Evolutionary conservation across 2,329 filamentous ascomycete species (phyloP).

Genomic region (Neonectria magnoliae): DNA sequence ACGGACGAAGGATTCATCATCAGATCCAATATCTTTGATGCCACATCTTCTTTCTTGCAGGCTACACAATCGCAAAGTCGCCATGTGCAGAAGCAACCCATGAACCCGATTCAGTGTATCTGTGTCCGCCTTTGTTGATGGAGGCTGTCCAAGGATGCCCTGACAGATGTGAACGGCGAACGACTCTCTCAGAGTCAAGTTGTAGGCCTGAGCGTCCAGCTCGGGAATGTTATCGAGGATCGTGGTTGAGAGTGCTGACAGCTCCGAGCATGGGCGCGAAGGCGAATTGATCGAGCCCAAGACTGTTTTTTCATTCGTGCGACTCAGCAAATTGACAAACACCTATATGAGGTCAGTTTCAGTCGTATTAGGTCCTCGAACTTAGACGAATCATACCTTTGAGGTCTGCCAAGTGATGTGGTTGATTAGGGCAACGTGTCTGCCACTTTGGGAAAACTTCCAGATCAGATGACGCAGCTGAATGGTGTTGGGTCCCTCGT

Average conservation of each 20-base stretch:
- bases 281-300: not conserved
- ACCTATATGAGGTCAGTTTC: slow-evolving; percentile 23
- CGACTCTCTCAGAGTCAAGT: slow-evolving; percentile 23
- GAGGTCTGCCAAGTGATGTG: slow-evolving; percentile 71
- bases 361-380: not conserved
- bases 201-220: not conserved
- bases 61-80: slow-evolving; percentile 17
- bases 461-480: slow-evolving; percentile 43
- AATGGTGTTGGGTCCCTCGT: slow-evolving; percentile 55
- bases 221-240: not conserved
- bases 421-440: slow-evolving; percentile 72
- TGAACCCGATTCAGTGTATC: slow-evolving; percentile 18
- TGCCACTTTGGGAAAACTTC: slow-evolving; percentile 63
- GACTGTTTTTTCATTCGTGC: not conserved
- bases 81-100: slow-evolving; percentile 27
- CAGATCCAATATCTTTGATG: not conserved
- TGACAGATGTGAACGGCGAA: slow-evolving; percentile 24
- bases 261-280: not conserved
- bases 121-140: not conserved
- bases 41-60: slow-evolving; percentile 31
- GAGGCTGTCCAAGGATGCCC: slow-evolving; percentile 17
- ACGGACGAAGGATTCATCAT: slow-evolving; percentile 12
- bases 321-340: slow-evolving; percentile 30
- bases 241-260: not conserved
- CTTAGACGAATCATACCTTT: slow-evolving; percentile 55